A percentile compares a stretch with the other conserved stretches of the same genome.
Conservation (phyloP, 306 rosid species). For the Prunus padus region DNA sequence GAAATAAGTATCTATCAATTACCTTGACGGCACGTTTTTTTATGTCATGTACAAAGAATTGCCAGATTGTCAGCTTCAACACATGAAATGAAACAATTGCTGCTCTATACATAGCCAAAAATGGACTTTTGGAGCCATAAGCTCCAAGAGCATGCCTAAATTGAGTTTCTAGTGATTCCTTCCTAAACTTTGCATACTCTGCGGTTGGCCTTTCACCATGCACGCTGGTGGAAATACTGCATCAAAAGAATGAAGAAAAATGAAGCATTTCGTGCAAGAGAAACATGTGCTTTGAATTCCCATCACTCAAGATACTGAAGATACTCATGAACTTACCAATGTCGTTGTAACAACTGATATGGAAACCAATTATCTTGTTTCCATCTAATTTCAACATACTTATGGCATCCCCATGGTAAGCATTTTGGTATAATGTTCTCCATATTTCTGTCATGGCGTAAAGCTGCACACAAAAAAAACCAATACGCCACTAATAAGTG, state of each 20-base stretch:
- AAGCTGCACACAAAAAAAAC: conserved; percentile 39
- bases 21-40: conserved; percentile 81
- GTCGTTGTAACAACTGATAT: conserved; percentile 43
- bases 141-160: conserved; percentile 78
- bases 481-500: conserved; percentile 5
- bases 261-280: conserved; percentile 10
- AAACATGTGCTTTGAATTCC: conserved; percentile 2
- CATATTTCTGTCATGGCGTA: conserved; percentile 30
- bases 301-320: background rate
- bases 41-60: conserved; percentile 60
- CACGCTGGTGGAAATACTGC: conserved; percentile 84
- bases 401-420: conserved; percentile 41
- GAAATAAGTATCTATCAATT: conserved; percentile 7
- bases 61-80: conserved; percentile 71
- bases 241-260: conserved; percentile 17
- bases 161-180: conserved; percentile 73
- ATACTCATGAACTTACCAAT: conserved; percentile 53
- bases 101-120: conserved; percentile 88
- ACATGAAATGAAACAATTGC: conserved; percentile 81
- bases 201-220: conserved; percentile 90
- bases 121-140: conserved; percentile 68
- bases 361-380: conserved; percentile 35
- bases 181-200: conserved; percentile 87
- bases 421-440: conserved; percentile 41
- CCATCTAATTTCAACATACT: conserved; percentile 30